Evolutionary conservation across 176 grass and related monocot species (phyloP).

Genomic region (Panicum miliaceum): DNA sequence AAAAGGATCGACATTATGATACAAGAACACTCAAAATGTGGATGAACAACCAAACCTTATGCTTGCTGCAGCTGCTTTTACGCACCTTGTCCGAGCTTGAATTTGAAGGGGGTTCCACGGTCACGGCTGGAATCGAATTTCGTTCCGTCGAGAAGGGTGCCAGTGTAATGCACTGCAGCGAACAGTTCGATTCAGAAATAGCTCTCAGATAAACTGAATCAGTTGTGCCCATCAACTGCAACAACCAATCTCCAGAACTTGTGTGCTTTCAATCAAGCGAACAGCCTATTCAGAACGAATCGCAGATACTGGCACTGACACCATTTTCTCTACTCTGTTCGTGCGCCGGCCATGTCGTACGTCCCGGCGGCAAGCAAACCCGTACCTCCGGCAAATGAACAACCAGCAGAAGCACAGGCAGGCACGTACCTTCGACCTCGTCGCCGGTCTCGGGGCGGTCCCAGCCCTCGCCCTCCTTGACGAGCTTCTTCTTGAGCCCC

Average conservation of each 20-base stretch:
- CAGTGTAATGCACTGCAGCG: constrained; percentile 80
- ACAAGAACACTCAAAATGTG: neutral
- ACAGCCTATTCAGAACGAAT: neutral
- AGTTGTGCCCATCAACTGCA: neutral
- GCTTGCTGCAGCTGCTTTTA: neutral
- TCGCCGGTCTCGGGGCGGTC: constrained; percentile 76
- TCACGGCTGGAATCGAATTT: constrained; percentile 97
- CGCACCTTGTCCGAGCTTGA: constrained; percentile 82
- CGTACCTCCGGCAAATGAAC: neutral
- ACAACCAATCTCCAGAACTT: neutral
- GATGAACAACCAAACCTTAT: neutral
- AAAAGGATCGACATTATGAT: neutral
- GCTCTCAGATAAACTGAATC: neutral
- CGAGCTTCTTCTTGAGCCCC: constrained; percentile 80
- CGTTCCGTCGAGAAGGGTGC: constrained; percentile 81
- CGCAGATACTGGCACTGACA: neutral
- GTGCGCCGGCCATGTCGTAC: neutral
- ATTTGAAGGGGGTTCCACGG: constrained; percentile 81
- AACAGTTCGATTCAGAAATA: neutral
- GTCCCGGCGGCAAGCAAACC: neutral
- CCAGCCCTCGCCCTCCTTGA: constrained; percentile 81
- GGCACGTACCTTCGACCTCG: constrained; percentile 77
- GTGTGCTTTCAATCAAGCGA: neutral
- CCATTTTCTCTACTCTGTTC: neutral
- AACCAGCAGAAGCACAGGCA: neutral